Evolutionary conservation across 768 basidiomycete species (phyloP), one percentile per base, ranked within the genome.

Genomic region (Russula earlei): DNA sequence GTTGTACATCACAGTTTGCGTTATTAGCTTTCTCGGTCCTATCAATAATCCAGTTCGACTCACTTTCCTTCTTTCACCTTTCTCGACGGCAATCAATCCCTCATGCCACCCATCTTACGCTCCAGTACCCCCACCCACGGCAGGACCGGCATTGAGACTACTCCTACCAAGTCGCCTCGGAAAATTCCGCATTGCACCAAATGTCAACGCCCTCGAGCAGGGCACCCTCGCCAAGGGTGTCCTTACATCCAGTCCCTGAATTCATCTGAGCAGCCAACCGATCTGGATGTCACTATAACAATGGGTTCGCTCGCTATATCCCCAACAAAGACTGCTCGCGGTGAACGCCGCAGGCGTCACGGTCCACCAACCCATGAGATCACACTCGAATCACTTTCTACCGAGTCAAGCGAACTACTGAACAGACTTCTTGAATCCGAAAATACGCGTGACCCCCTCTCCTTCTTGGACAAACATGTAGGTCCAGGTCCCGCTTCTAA

Each of bases 181-280:
- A 82, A 81, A 49, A 63, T 65, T 2, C 83, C 77, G 34, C 74
- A 69, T 45, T 84, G 82, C 67, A 74, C 68, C 42, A 78, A 77
- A 63, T 84, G 83, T 65, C 71, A 74, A 56, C 77, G 77, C 22
- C 80, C 80, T 0, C 73, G 75, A 54, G 74, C 71, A 19, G 82
- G 83, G 0, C 83, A 84, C 63, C 83, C 83, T 14, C 81, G 83
- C 49, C 77, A 79, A 2, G 81, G 83, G 7, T 84, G 83, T 63
- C 80, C 81, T 2, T 76, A 69, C 53, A 66, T 60, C 22, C 19
- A 20, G 24, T 54, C 50, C 22, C 52, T 49, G 12, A 33, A 20
- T 15, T 31, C 42, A 40, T 29, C 19, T 5, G 37, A 7, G 24
- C 52, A 38, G 22, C 37, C 47, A 41, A 19, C 14, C 24, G 27